Evolutionary conservation across 257 asterid species (phyloP), one percentile per base, ranked within the genome.

Genomic region (Lavandula angustifolia): DNA sequence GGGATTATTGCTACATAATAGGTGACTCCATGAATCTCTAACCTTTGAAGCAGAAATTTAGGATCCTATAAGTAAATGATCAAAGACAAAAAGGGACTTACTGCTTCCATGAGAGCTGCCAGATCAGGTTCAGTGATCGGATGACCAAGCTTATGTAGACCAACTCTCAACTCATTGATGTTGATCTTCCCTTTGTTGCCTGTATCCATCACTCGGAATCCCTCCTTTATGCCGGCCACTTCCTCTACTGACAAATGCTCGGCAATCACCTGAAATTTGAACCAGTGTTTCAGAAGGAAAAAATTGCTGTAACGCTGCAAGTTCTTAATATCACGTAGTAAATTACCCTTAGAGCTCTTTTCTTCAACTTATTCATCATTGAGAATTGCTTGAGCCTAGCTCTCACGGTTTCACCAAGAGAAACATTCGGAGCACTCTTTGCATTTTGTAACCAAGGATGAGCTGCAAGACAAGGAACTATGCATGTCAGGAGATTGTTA

Each of bases 401-500:
- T 70, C 79, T 72, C 40, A 84, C 87, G 2, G 83, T 69, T 79
- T 84, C 90, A 1, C 90, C 90, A 42, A 84, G 70, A 43, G 90
- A 81, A 72, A 76, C 78, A 73, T 81, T 84, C 16, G 90, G 90
- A 66, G 83, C 90, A 55, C 54, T 78, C 71, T 84, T 75, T n/a
- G 80, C 83, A 70, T 84, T 84, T 54, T 76, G 87, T 67, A 84
- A 68, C 91, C 91, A 84, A 67, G 87, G 87, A 72, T 81, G 88
- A 60, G 78, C 88, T 83, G 84, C 69, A 68, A 55, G 62, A 7
- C 34, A 32, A 65, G 27, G 18, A 71, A 13, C 14, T 60, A 34
- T 6, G 18, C 34, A 52, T 62, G 48, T 76, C 49, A 66, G 61
- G 60, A 69, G 11, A 32, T 68, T 47, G 22, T 1, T 35, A 54